Conservation (phyloP, 495 filamentous ascomycete species). For the Penicillium subrubescens region DNA sequence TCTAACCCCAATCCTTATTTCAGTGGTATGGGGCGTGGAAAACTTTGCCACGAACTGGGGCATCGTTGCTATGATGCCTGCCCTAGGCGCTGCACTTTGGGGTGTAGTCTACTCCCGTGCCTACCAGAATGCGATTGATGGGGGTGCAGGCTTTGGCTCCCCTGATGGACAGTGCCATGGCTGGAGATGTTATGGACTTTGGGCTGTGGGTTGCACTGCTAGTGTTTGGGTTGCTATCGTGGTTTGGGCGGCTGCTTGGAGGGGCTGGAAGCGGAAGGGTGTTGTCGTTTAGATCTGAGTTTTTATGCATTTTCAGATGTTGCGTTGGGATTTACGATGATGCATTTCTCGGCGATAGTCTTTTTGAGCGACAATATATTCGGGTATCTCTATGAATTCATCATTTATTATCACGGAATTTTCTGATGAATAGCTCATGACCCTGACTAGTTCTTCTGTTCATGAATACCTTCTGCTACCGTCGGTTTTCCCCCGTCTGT, state of each 20-base stretch:
- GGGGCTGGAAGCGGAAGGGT: constrained; percentile 77
- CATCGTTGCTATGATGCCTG: constrained; percentile 88
- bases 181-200: constrained; percentile 79
- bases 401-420: no score
- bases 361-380: neutral
- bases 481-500: neutral
- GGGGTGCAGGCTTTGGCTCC: constrained; percentile 22
- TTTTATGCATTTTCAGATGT: constrained; percentile 5
- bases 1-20: constrained; percentile 86
- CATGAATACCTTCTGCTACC: neutral
- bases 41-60: constrained; percentile 99
- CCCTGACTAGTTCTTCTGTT: neutral
- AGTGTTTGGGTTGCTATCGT: constrained; percentile 77
- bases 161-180: constrained; percentile 62
- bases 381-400: neutral
- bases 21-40: constrained; percentile 94
- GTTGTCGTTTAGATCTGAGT: constrained; percentile 64
- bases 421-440: no score
- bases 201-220: constrained; percentile 69
- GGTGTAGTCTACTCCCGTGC: constrained; percentile 77
- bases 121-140: constrained; percentile 66
- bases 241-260: constrained; percentile 81
- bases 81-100: constrained; percentile 82
- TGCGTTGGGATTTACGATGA: neutral
- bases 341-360: neutral